Evolutionary conservation across 2,329 filamentous ascomycete genomes (phyloP).

Genomic region (Ascochyta clinopodiicola): DNA sequence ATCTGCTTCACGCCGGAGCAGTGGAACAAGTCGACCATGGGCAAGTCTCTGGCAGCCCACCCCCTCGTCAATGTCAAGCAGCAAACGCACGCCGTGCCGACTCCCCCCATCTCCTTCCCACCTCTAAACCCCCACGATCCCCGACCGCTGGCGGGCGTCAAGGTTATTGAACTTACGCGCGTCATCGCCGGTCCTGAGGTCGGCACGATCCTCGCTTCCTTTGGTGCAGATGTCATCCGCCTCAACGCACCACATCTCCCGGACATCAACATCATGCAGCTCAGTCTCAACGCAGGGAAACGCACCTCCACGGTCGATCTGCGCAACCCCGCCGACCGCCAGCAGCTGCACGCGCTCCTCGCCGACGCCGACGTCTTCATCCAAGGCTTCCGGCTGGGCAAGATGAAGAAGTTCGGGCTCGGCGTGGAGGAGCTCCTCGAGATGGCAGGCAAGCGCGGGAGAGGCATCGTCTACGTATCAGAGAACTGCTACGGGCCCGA

Average conservation of each 20-base stretch:
- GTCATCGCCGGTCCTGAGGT: slow-evolving; percentile 52
- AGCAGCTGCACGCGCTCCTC: slow-evolving; percentile 50
- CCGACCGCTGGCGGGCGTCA: slow-evolving; percentile 52
- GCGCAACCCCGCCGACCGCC: slow-evolving; percentile 35
- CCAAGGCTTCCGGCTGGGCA: slow-evolving; percentile 58
- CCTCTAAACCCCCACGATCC: slow-evolving; percentile 29
- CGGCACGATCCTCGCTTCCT: slow-evolving; percentile 46
- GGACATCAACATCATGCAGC: slow-evolving; percentile 44
- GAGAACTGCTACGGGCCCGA: slow-evolving; percentile 61
- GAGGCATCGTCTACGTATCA: slow-evolving; percentile 56
- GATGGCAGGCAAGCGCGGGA: slow-evolving; percentile 50
- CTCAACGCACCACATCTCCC: slow-evolving; percentile 48
- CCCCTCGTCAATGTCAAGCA: slow-evolving; percentile 51
- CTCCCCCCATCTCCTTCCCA: slow-evolving; percentile 37
- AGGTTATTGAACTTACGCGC: slow-evolving; percentile 46
- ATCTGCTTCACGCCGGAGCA: slow-evolving; percentile 54
- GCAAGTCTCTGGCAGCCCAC: slow-evolving; percentile 51
- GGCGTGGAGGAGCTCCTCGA: slow-evolving; percentile 51
- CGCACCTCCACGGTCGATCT: slow-evolving; percentile 55
- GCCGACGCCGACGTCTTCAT: slow-evolving; percentile 59
- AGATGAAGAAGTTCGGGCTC: slow-evolving; percentile 53
- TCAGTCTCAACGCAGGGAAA: slow-evolving; percentile 52
- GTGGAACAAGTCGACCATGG: slow-evolving; percentile 55
- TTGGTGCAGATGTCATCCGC: slow-evolving; percentile 54
- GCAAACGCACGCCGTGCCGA: slow-evolving; percentile 39